These are phyloP conservation scores for Chrysanthemum lavandulifolium DNA, from an alignment of 129 eudicot genomes.

Conservation along the genomic window DNA sequence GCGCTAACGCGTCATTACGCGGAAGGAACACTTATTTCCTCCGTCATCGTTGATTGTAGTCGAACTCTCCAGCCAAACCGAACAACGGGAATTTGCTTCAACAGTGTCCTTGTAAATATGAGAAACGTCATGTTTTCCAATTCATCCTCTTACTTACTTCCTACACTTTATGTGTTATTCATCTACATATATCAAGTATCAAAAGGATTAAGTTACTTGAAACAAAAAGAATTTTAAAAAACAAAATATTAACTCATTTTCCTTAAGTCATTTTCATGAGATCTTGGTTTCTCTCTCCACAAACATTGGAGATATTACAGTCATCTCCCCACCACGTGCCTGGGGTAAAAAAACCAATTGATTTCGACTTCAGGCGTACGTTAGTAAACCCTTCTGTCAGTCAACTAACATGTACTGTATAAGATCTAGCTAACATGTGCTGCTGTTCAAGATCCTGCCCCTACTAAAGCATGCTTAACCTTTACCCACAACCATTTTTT, in stretches of 20 bases:
- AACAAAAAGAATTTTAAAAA: too few species aligned
- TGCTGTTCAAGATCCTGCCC: constrained; percentile 26
- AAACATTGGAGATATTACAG: constrained; percentile 48
- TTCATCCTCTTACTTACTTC: too few species aligned
- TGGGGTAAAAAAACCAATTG: constrained; percentile 26
- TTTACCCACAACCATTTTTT: too few species aligned
- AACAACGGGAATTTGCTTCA: too few species aligned
- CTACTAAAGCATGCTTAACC: constrained; percentile 1
- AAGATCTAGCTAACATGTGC: constrained; percentile 36
- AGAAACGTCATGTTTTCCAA: too few species aligned
- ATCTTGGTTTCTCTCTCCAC: constrained; percentile 42
- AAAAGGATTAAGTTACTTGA: too few species aligned
- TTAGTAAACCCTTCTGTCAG: constrained; percentile 20
- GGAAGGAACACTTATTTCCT: too few species aligned
- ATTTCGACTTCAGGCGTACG: constrained; percentile 30
- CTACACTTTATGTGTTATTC: too few species aligned
- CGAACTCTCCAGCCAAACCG: too few species aligned
- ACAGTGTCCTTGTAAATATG: too few species aligned
- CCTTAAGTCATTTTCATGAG: constrained; percentile 33
- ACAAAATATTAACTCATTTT: not conserved
- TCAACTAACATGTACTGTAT: constrained; percentile 52
- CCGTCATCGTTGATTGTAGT: too few species aligned
- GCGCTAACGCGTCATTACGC: too few species aligned
- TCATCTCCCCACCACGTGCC: constrained; percentile 40
- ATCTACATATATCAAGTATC: not conserved